Evolutionary conservation across 164 flowering plant species (phyloP).

Genomic region (Vitis labrusca): DNA sequence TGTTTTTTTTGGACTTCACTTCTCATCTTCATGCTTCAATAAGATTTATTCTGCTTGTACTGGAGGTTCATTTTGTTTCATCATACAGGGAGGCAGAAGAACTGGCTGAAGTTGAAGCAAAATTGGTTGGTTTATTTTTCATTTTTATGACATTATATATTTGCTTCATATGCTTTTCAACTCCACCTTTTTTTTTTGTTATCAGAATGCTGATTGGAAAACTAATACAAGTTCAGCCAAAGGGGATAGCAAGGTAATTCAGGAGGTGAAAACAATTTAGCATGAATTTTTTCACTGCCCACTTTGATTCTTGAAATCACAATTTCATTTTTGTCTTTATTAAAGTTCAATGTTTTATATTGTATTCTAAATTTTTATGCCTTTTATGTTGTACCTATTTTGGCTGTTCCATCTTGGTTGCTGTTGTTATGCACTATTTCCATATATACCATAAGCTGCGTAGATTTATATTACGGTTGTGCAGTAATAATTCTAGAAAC

Average conservation of each 20-base stretch:
- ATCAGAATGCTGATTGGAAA: slow-evolving; percentile 75
- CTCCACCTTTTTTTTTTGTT: slow-evolving; percentile 6
- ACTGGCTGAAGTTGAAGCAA: slow-evolving; percentile 89
- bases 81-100: slow-evolving; percentile 73
- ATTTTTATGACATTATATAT: neutral
- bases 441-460: no score
- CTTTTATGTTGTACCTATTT: no score
- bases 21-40: neutral
- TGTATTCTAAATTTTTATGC: no score
- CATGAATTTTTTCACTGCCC: no score
- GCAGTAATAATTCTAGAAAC: no score
- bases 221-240: slow-evolving; percentile 36
- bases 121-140: slow-evolving; percentile 58
- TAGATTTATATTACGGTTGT: no score
- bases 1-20: neutral
- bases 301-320: no score
- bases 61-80: slow-evolving; percentile 16
- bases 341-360: no score
- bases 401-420: no score
- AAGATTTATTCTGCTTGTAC: slow-evolving; percentile 1
- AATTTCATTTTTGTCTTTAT: no score
- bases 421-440: no score
- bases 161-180: slow-evolving; percentile 3
- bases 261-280: no score
- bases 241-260: slow-evolving; percentile 55